Percentiles rank a stretch among this genome's conserved stretches.
phyloP scores from a whole-genome alignment of 108 stramenopile genomes.

The Cyclostephanos tholiformis region DNA sequence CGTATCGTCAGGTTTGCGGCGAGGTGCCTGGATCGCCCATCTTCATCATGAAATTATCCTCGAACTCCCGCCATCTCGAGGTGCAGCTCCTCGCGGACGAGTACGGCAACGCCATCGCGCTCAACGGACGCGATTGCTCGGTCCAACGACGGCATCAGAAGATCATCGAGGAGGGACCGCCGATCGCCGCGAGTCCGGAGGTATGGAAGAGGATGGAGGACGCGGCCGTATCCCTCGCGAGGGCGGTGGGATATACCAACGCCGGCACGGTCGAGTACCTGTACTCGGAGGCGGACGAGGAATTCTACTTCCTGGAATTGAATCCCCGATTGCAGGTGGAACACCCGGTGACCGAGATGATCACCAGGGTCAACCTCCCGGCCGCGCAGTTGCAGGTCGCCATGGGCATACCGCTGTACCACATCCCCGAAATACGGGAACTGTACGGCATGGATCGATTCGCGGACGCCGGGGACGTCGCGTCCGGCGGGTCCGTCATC shows the following conservation, averaged over 20 bases:
- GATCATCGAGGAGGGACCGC: slow-evolving; percentile 98
- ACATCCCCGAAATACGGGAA: slow-evolving; percentile 95
- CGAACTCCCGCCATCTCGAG: slow-evolving; percentile 94
- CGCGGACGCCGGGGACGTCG: slow-evolving; percentile 58
- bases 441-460: slow-evolving; percentile 90
- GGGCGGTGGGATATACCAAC: slow-evolving; percentile 98
- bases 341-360: slow-evolving; percentile 99
- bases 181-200: slow-evolving; percentile 88
- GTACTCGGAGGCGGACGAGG: slow-evolving; percentile 87
- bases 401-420: slow-evolving; percentile 98
- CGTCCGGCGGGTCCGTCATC: slow-evolving; percentile 65
- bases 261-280: slow-evolving; percentile 99
- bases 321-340: slow-evolving; percentile 99
- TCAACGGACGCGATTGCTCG: slow-evolving; percentile 99
- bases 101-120: slow-evolving; percentile 96
- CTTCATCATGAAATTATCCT: slow-evolving; percentile 95
- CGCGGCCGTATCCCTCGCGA: slow-evolving; percentile 95
- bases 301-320: slow-evolving; percentile 98
- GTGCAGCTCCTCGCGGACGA: slow-evolving; percentile 98
- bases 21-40: slow-evolving; percentile 99
- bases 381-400: slow-evolving; percentile 98
- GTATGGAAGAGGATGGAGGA: slow-evolving; percentile 97
- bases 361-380: slow-evolving; percentile 96
- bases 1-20: slow-evolving; percentile 96
- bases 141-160: slow-evolving; percentile 99